phyloP scores from a whole-genome alignment of 2,329 filamentous ascomycete species.

The Fusarium sp. region DNA sequence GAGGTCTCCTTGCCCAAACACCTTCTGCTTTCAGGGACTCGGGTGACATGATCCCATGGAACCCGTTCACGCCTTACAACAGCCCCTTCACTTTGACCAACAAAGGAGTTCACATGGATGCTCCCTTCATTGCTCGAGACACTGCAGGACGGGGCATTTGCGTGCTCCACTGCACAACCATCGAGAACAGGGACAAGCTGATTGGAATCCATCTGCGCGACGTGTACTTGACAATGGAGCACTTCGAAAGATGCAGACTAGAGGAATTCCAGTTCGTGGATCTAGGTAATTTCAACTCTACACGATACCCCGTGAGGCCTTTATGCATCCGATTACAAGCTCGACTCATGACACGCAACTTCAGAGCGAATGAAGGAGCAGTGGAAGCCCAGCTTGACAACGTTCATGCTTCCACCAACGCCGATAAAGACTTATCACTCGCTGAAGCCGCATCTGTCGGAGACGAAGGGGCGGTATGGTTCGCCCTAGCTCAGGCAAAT shows the following conservation, averaged over 20 bases:
- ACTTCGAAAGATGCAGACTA: constrained; percentile 16
- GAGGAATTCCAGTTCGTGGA: constrained; percentile 1
- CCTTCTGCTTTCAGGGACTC: constrained; percentile 14
- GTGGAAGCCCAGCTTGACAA: too few species aligned
- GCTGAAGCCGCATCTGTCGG: constrained; percentile 2
- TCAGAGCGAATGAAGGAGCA: accelerated
- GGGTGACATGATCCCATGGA: neutral
- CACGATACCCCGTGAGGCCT: neutral
- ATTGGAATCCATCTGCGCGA: constrained; percentile 14
- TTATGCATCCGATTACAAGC: neutral
- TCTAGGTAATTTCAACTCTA: neutral
- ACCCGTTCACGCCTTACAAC: constrained; percentile 9
- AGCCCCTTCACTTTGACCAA: constrained; percentile 9
- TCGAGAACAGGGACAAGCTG: neutral
- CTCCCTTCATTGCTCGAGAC: constrained; percentile 10
- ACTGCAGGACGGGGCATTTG: neutral
- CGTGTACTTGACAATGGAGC: constrained; percentile 26
- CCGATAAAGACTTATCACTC: neutral
- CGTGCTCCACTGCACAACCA: constrained; percentile 15
- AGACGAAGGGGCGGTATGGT: constrained; percentile 9
- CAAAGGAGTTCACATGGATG: constrained; percentile 21
- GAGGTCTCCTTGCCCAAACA: neutral
- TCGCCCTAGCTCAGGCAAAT: neutral
- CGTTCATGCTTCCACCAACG: accelerated
- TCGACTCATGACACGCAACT: accelerated